These are phyloP conservation scores for Fragilaria radians DNA, from an alignment of 108 stramenopile species.

Conservation along the genomic window DNA sequence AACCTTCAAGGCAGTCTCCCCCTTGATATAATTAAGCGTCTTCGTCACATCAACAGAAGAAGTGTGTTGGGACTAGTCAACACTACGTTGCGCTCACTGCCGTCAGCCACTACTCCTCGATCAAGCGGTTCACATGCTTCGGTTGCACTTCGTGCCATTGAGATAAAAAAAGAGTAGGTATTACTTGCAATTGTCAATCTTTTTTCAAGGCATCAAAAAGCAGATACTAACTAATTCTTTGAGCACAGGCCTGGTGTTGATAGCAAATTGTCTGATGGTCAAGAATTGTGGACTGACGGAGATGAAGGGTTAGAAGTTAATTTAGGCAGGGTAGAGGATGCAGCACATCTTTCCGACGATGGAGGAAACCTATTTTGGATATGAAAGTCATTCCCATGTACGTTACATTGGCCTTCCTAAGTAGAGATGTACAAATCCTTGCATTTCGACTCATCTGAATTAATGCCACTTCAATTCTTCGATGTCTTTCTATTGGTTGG, in stretches of 20 bases:
- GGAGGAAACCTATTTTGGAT: no score
- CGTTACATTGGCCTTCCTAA: no score
- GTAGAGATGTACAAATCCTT: no score
- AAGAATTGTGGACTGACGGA: background rate
- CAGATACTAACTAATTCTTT: background rate
- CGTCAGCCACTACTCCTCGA: slow-evolving; percentile 7
- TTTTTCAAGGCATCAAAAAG: background rate
- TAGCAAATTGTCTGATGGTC: background rate
- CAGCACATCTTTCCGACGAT: background rate
- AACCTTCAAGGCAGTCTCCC: slow-evolving; percentile 74
- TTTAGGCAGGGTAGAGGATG: background rate
- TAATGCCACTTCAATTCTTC: no score
- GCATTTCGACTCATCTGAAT: no score
- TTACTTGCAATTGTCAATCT: background rate
- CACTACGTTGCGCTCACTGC: slow-evolving; percentile 10
- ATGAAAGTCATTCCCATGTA: no score
- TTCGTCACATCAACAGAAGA: slow-evolving; percentile 66
- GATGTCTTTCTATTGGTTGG: no score
- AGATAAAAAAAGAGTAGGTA: background rate
- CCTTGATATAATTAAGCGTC: slow-evolving; percentile 60
- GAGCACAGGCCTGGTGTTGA: background rate
- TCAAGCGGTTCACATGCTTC: background rate
- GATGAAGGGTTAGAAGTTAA: background rate
- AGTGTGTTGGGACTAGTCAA: slow-evolving; percentile 30
- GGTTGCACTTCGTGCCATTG: slow-evolving; percentile 4